Percentiles rank a stretch among this genome's conserved stretches.
Conservation (phyloP, 768 basidiomycete species). For the Hygrocybe punicea region DNA sequence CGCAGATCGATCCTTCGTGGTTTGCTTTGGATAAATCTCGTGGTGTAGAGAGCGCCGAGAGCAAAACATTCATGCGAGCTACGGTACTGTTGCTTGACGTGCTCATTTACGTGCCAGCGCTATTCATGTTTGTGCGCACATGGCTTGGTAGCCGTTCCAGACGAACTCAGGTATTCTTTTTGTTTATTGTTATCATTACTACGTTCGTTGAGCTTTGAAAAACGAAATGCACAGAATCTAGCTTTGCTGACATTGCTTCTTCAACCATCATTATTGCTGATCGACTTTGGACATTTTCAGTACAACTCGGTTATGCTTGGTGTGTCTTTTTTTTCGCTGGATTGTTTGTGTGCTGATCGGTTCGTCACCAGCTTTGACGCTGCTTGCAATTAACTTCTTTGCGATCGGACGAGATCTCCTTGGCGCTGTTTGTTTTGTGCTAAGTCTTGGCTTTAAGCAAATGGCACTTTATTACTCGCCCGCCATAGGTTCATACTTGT, state of each 20-base stretch:
- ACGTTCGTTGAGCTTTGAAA: constrained; percentile 2
- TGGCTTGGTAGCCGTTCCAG: constrained; percentile 71
- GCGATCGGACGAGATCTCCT: constrained; percentile 63
- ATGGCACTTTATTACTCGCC: constrained; percentile 95
- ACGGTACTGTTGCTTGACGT: constrained; percentile 69
- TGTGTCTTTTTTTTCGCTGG: constrained; percentile 26
- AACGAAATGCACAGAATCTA: constrained; percentile 44
- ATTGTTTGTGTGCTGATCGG: no score
- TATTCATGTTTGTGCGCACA: constrained; percentile 59
- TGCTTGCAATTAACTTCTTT: constrained; percentile 69
- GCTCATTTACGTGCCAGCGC: constrained; percentile 70
- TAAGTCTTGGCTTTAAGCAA: constrained; percentile 91
- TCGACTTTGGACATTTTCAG: constrained; percentile 95
- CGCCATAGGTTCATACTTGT: constrained; percentile 83
- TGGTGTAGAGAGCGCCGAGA: constrained; percentile 63
- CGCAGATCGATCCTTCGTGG: constrained; percentile 36
- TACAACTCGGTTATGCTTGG: constrained; percentile 95
- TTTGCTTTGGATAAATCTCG: constrained; percentile 46
- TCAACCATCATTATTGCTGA: constrained; percentile 77
- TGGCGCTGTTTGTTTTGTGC: constrained; percentile 76
- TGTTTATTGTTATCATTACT: constrained; percentile 14
- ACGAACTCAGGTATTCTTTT: constrained; percentile 65
- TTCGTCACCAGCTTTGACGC: constrained; percentile 53
- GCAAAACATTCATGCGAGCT: constrained; percentile 75
- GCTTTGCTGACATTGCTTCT: constrained; percentile 71